Conservation (phyloP, 441 rosid genomes). For the Erodium trifolium region DNA sequence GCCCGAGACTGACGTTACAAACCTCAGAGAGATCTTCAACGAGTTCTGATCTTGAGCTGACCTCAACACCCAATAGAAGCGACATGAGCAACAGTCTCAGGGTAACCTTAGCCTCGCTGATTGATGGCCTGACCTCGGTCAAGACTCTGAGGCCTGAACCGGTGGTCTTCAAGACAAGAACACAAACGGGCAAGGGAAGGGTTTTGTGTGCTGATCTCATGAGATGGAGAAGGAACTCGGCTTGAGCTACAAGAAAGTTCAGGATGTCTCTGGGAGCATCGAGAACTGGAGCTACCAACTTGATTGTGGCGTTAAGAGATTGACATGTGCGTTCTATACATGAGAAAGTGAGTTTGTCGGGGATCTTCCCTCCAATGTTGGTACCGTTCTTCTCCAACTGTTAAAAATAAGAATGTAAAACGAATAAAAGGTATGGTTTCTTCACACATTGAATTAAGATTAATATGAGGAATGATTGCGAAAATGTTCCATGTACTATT, state of each 20-base stretch:
- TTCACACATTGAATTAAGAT: neutral
- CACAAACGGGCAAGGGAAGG: constrained; percentile 38
- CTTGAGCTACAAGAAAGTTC: constrained; percentile 55
- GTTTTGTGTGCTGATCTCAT: constrained; percentile 38
- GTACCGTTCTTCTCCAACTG: constrained; percentile 42
- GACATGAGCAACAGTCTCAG: constrained; percentile 54
- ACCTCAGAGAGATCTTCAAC: constrained; percentile 49
- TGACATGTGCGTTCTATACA: constrained; percentile 45
- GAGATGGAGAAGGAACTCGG: constrained; percentile 58
- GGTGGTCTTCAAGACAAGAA: constrained; percentile 46
- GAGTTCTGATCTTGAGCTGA: constrained; percentile 24
- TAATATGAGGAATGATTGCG: too few species aligned
- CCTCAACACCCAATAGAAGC: constrained; percentile 50
- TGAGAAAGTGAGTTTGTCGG: constrained; percentile 42
- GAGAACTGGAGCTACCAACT: constrained; percentile 36
- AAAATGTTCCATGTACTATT: too few species aligned
- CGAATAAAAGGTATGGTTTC: neutral
- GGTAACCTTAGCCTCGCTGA: constrained; percentile 34
- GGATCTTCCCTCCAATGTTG: constrained; percentile 30
- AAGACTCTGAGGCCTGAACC: constrained; percentile 61
- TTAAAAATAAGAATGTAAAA: constrained; percentile 17
- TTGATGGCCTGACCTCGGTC: constrained; percentile 39
- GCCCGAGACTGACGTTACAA: constrained; percentile 56
- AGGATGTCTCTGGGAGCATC: constrained; percentile 47
- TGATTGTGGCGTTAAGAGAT: constrained; percentile 32